Base-by-base conservation (phyloP, 805 yeast species). In the Saturnispora bothae region DNA sequence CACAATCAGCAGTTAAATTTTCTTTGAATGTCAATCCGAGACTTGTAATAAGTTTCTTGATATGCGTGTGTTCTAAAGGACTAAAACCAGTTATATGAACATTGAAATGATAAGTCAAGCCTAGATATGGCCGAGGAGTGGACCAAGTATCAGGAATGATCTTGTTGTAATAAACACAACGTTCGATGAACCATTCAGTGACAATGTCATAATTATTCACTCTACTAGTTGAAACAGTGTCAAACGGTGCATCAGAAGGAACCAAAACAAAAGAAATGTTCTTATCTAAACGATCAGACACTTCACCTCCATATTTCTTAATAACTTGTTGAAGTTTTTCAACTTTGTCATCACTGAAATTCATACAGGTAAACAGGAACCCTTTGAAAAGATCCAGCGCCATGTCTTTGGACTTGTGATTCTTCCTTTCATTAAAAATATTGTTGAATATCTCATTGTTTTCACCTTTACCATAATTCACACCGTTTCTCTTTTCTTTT, bases 31-130 rank as follows among this genome's bases (percentile, higher is more conserved):
- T 61, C 37, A 78, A 72, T 19, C 79, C 76, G 18, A 81, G 48
- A 21, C 68, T 51, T 15, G 61, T 49, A 7, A 84, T 64, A 31
- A 89, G 64, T 50, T 81, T 80, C 7, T 71, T 73, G 3, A 53
- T 31, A 36, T 57, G 62, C 4, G 51, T 38, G 17, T 45, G 46
- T 32, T 57, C 62, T 15, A 57, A 38, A 2, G 57, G 59, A 13
- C 27, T 37, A 32, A 57, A 57, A 14, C 62, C 62, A 0, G 61
- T 50, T 4, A 54, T 41, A 27, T 51, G 49, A 3, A 57, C 41
- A 10, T 81, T 52, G 43, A 63, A 32, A 30, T 40, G 34, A 37
- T 41, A 51, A 36, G 28, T 59, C 44, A 47, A 63, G 50, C 39
- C 47, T 41, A 43, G 28, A 9, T 36, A 42, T 2, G 43, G 43